These are phyloP conservation scores for Alternaria ethzedia DNA, from an alignment of 2,329 filamentous ascomycete genomes.

Conservation along the genomic window DNA sequence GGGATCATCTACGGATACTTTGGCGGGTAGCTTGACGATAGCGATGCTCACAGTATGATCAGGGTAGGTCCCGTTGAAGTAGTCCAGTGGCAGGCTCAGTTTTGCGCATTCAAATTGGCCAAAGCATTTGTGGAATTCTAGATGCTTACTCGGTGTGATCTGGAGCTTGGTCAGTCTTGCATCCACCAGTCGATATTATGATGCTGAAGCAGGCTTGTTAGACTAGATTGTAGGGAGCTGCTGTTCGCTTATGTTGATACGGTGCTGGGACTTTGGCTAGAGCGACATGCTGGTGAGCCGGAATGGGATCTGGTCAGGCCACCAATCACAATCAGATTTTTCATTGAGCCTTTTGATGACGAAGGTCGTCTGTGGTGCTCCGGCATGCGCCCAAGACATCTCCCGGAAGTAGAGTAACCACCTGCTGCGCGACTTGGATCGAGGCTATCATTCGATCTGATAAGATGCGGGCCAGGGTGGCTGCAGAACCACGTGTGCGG, in stretches of 20 bases:
- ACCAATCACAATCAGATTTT: not conserved
- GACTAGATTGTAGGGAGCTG: not conserved
- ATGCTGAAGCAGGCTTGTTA: not conserved
- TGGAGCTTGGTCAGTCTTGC: constrained; percentile 24
- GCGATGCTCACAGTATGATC: constrained; percentile 39
- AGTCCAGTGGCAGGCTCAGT: constrained; percentile 44
- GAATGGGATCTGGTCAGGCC: not conserved
- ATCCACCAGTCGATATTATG: not conserved
- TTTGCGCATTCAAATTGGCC: constrained; percentile 44
- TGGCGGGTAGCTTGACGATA: constrained; percentile 40
- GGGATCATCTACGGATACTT: constrained; percentile 43
- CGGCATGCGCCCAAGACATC: not conserved
- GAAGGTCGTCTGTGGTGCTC: not conserved
- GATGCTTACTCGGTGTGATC: constrained; percentile 31
- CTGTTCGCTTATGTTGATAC: not conserved
- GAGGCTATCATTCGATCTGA: constrained; percentile 4
- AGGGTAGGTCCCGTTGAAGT: constrained; percentile 45
- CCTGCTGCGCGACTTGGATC: constrained; percentile 2
- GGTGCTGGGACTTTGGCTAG: not conserved
- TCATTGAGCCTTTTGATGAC: not conserved
- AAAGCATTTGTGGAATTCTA: constrained; percentile 43
- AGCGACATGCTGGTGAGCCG: not conserved
- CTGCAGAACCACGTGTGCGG: constrained; percentile 4
- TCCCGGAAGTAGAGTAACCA: not conserved
- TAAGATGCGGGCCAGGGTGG: constrained; percentile 8